Conservation (phyloP, 257 asterid species). For the Leonotis leonurus region DNA sequence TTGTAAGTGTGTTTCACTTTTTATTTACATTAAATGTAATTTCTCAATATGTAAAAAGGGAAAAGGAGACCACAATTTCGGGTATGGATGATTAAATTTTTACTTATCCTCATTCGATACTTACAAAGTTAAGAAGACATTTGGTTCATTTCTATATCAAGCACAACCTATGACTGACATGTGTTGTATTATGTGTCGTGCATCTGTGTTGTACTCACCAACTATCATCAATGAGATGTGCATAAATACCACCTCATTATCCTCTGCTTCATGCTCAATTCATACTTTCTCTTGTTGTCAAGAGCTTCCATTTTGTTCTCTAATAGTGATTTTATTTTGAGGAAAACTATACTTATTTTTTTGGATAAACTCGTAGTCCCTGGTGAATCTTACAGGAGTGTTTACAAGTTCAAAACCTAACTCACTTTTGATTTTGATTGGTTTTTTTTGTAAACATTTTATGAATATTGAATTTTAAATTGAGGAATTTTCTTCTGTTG, state of each 20-base stretch:
- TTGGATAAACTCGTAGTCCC: neutral
- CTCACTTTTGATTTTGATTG: neutral
- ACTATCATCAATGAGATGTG: neutral
- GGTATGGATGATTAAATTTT: no score
- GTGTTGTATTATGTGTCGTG: neutral
- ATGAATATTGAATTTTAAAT: neutral
- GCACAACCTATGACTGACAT: neutral
- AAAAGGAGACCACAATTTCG: neutral
- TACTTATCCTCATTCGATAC: neutral
- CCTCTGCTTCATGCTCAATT: neutral
- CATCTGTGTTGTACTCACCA: neutral
- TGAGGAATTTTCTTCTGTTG: neutral
- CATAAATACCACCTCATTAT: conserved; percentile 4
- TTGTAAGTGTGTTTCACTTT: no score
- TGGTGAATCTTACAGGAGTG: neutral
- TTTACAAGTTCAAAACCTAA: conserved; percentile 12
- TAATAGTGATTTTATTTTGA: neutral
- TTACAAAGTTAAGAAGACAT: neutral
- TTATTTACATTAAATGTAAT: no score
- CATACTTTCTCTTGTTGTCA: neutral
- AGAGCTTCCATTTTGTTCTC: neutral
- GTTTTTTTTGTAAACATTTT: neutral
- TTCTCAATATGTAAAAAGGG: neutral
- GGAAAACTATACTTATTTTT: neutral
- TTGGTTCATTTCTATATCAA: neutral